Evolutionary conservation across 345 rosid species (phyloP).

Genomic region (Brassica rapa): DNA sequence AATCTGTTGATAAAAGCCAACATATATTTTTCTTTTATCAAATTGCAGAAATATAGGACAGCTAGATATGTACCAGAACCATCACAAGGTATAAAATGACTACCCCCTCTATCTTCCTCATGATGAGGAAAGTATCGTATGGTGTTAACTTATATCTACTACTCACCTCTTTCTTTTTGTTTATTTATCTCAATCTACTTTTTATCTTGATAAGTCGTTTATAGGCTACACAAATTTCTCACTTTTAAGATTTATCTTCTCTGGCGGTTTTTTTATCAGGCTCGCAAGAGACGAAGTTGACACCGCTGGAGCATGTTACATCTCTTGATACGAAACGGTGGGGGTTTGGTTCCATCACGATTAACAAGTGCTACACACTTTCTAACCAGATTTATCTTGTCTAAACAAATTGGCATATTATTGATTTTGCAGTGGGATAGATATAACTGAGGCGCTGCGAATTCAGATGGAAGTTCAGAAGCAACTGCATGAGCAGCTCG

Average conservation of each 20-base stretch:
- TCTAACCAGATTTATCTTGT: not conserved
- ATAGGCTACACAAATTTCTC: too few species aligned
- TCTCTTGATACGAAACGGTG: constrained; percentile 58
- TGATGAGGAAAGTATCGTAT: not conserved
- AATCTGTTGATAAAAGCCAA: too few species aligned
- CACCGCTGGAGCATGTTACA: constrained; percentile 63
- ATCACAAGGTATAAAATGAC: constrained; percentile 58
- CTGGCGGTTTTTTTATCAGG: constrained; percentile 49
- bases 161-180: not conserved
- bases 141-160: not conserved
- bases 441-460: constrained; percentile 84
- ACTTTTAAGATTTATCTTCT: too few species aligned
- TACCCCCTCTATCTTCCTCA: not conserved
- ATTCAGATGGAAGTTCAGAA: constrained; percentile 92
- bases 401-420: not conserved
- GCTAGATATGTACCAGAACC: constrained; percentile 75
- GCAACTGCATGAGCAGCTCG: constrained; percentile 74
- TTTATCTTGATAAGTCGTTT: constrained; percentile 2
- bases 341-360: too few species aligned
- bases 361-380: constrained; percentile 4
- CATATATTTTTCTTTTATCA: not conserved
- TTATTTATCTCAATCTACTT: too few species aligned
- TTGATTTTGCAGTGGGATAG: constrained; percentile 58
- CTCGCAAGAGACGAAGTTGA: constrained; percentile 57
- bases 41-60: constrained; percentile 86